Conservation (phyloP, 1,139 yeast species). For the Pichia sp. region DNA sequence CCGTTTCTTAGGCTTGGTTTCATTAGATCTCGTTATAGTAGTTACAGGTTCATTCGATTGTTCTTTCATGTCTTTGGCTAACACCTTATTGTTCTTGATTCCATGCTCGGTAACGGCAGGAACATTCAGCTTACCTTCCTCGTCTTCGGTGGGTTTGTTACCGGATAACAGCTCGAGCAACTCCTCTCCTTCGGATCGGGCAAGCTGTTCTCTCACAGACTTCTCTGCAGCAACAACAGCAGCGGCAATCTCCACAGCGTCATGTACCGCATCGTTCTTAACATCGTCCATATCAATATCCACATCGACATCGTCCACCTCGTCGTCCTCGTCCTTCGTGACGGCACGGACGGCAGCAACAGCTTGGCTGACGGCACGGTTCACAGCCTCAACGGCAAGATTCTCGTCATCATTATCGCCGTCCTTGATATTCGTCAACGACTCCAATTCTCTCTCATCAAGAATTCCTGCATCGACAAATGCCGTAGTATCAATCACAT, state of each 20-base stretch:
- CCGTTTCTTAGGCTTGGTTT: too few relatives aligned
- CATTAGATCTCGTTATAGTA: too few relatives aligned
- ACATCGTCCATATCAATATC: neutral
- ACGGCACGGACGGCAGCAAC: constrained; percentile 19
- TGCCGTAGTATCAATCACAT: constrained; percentile 47
- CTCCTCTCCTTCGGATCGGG: neutral
- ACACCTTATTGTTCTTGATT: constrained; percentile 5
- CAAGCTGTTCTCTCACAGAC: constrained; percentile 7
- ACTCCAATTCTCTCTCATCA: neutral
- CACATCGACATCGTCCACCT: too few relatives aligned
- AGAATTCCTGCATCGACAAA: constrained; percentile 63
- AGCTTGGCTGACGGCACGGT: constrained; percentile 30
- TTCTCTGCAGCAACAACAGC: constrained; percentile 20
- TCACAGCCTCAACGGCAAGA: constrained; percentile 31
- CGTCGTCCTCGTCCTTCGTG: too few relatives aligned
- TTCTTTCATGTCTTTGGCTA: neutral
- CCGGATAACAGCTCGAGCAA: too few relatives aligned
- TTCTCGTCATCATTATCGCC: constrained; percentile 30
- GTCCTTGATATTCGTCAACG: constrained; percentile 26
- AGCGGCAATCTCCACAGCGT: constrained; percentile 15
- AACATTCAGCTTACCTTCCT: too few relatives aligned
- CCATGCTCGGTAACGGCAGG: constrained; percentile 6
- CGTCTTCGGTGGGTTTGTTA: too few relatives aligned
- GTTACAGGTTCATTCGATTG: neutral
- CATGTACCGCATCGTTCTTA: neutral